Percentiles rank a stretch among this genome's conserved stretches.
Conservation (phyloP, 192 early-diverging fungal genomes). For the Geranomyces variabilis region DNA sequence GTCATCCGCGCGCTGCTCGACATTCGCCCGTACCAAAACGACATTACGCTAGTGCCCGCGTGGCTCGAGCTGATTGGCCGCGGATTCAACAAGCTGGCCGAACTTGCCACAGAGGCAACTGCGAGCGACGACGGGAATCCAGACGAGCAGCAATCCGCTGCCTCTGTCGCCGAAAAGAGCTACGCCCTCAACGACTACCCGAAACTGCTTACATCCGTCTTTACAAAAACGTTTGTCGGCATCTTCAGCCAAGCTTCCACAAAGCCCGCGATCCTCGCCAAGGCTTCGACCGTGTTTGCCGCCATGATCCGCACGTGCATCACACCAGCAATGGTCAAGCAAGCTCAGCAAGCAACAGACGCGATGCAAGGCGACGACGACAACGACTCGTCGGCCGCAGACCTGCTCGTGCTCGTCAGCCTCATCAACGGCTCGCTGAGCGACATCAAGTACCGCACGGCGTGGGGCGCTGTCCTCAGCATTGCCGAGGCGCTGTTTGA, state of each 20-base stretch:
- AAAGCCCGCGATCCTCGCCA: constrained; percentile 48
- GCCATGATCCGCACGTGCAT: constrained; percentile 74
- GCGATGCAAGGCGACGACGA: constrained; percentile 17
- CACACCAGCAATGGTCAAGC: constrained; percentile 62
- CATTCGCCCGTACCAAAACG: constrained; percentile 82
- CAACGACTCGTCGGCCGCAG: constrained; percentile 49
- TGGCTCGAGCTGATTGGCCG: constrained; percentile 83
- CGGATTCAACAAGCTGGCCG: constrained; percentile 72
- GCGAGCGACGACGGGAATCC: constrained; percentile 25
- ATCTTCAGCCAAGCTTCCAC: constrained; percentile 31
- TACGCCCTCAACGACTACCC: constrained; percentile 45
- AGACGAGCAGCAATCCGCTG: constrained; percentile 26
- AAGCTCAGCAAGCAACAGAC: constrained; percentile 29
- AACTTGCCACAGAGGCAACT: constrained; percentile 35
- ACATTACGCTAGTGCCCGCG: constrained; percentile 75
- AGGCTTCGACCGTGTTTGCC: constrained; percentile 72
- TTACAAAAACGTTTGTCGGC: constrained; percentile 38
- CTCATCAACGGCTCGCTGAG: constrained; percentile 37
- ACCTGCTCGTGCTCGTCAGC: constrained; percentile 19
- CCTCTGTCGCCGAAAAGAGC: too few relatives aligned
- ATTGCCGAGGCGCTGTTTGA: constrained; percentile 75
- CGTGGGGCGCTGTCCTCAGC: constrained; percentile 82
- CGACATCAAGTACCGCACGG: constrained; percentile 78
- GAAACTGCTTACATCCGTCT: constrained; percentile 39
- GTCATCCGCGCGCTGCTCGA: constrained; percentile 42